Percentiles rank a stretch among this genome's conserved stretches.
Conservation (phyloP, 495 filamentous ascomycete species). For the Neurospora hispaniola region DNA sequence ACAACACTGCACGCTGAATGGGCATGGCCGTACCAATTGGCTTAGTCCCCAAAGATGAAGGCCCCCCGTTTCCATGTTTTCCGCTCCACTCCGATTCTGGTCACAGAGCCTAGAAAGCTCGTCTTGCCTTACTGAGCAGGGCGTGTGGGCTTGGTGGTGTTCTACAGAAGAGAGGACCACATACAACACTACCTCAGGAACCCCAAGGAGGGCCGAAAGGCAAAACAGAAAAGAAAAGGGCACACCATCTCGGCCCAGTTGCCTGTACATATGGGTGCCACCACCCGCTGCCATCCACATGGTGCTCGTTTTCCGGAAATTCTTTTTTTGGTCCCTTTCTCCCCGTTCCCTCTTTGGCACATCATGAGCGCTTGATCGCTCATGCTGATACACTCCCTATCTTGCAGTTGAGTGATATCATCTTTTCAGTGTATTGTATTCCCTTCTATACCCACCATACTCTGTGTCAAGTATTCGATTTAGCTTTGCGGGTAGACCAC, state of each 20-base stretch:
- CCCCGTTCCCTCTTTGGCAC: background rate
- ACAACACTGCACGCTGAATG: constrained; percentile 4
- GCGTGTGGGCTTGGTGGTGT: constrained; percentile 1
- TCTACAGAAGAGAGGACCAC: background rate
- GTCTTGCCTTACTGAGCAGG: constrained; percentile 4
- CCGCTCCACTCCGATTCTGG: constrained; percentile 1
- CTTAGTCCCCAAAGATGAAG: constrained; percentile 5
- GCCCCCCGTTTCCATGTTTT: constrained; percentile 8
- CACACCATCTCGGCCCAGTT: constrained; percentile 8
- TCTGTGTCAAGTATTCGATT: background rate
- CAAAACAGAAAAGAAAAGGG: constrained; percentile 1
- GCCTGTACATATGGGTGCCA: constrained; percentile 10
- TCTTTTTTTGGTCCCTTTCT: background rate
- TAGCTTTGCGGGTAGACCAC: background rate
- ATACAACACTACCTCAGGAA: background rate
- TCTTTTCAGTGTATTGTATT: background rate
- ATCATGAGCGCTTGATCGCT: background rate
- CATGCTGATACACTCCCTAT: background rate
- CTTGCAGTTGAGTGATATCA: background rate
- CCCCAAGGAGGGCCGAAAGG: background rate
- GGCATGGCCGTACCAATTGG: constrained; percentile 4
- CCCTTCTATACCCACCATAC: background rate
- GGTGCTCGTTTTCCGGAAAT: background rate
- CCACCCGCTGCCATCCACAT: constrained; percentile 4
- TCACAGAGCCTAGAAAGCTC: background rate